phyloP scores from a whole-genome alignment of 23 red algal genomes.

The Pyropia yezoensis region DNA sequence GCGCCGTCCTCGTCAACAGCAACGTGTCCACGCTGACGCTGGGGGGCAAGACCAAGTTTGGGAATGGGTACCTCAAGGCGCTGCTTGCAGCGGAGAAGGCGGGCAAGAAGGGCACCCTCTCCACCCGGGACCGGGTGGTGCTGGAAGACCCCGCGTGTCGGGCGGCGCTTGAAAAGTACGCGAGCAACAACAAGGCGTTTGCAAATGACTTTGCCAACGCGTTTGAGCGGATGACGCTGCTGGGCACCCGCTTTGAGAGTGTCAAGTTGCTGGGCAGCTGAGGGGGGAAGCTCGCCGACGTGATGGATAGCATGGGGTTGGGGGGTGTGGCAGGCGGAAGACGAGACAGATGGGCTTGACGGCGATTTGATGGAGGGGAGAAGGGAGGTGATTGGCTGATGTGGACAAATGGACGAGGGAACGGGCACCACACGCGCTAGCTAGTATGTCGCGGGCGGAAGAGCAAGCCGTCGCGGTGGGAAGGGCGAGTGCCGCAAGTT shows the following conservation, averaged over 20 bases:
- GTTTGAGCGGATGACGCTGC: slow-evolving; percentile 54
- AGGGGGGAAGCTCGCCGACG: neutral
- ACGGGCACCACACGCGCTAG: no score
- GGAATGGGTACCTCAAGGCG: slow-evolving; percentile 60
- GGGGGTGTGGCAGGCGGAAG: no score
- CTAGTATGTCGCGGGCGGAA: no score
- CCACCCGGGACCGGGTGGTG: slow-evolving; percentile 47
- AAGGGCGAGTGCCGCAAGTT: no score
- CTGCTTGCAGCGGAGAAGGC: slow-evolving; percentile 41
- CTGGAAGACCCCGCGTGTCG: slow-evolving; percentile 38
- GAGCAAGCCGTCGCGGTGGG: no score
- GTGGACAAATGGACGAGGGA: no score
- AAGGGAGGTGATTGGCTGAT: no score
- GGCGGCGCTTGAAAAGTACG: slow-evolving; percentile 55
- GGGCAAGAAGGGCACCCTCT: slow-evolving; percentile 10
- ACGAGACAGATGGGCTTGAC: no score
- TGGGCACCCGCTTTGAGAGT: slow-evolving; percentile 73
- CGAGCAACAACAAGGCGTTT: slow-evolving; percentile 70
- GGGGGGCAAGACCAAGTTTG: slow-evolving; percentile 68
- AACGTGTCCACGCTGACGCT: slow-evolving; percentile 73
- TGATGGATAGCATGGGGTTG: no score
- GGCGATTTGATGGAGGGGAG: no score
- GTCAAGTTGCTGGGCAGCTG: slow-evolving; percentile 26
- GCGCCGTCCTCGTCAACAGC: slow-evolving; percentile 74
- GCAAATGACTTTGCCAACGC: slow-evolving; percentile 75